phyloP scores from a whole-genome alignment of 495 filamentous ascomycete species.

The Penicillium crystallinum region DNA sequence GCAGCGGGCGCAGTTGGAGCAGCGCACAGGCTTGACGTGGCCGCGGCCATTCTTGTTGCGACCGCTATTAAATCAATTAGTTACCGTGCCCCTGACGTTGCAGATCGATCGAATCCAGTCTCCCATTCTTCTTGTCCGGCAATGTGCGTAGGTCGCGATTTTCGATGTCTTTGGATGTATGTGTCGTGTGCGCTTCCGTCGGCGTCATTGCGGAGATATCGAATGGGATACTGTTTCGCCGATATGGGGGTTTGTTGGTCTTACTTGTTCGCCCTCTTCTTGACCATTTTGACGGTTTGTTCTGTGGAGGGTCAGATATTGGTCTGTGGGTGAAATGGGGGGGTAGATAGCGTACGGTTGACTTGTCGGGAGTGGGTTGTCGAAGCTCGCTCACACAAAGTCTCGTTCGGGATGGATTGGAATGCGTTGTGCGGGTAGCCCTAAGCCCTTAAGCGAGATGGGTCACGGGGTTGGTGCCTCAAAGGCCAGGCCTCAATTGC shows the following conservation, averaged over 20 bases:
- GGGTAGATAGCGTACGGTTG: constrained; percentile 39
- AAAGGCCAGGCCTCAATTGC: background rate
- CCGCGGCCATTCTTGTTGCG: constrained; percentile 99
- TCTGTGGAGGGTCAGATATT: constrained; percentile 33
- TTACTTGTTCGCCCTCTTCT: constrained; percentile 99
- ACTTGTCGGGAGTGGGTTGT: constrained; percentile 46
- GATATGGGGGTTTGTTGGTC: constrained; percentile 29
- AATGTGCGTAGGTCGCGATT: constrained; percentile 14
- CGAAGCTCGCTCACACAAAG: constrained; percentile 36
- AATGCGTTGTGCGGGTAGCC: constrained; percentile 44
- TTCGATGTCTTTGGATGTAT: constrained; percentile 4
- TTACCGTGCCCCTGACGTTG: constrained; percentile 8
- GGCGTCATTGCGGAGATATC: constrained; percentile 30
- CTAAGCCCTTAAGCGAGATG: constrained; percentile 44
- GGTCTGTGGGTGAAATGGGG: constrained; percentile 20
- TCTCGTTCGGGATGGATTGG: constrained; percentile 35
- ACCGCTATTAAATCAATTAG: constrained; percentile 56
- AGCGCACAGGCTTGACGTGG: constrained; percentile 99
- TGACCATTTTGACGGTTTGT: constrained; percentile 89
- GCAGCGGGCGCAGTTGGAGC: constrained; percentile 99
- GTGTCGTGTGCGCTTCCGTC: constrained; percentile 15
- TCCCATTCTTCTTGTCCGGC: constrained; percentile 21
- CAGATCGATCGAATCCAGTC: constrained; percentile 14
- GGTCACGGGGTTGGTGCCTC: constrained; percentile 20
- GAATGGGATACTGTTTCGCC: constrained; percentile 26